Evolutionary conservation across 169 alveolate species (phyloP), one percentile per base, ranked within the genome.

Genomic region (Eimeria brunetti): DNA sequence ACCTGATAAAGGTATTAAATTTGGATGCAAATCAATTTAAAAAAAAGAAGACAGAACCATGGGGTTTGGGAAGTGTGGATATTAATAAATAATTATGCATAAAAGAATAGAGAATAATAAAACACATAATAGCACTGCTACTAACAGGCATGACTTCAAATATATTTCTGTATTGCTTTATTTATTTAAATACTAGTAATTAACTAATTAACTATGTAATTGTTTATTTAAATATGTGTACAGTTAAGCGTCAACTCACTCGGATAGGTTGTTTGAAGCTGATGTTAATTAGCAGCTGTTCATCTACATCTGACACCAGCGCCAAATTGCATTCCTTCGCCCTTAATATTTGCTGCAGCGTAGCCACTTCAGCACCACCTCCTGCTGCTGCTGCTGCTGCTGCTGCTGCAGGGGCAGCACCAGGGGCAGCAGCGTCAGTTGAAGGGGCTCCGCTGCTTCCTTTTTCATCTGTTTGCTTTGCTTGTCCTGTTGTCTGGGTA

Each of bases 191-290:
- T n/a, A n/a, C n/a, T n/a, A n/a, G n/a, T n/a, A n/a, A n/a, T n/a
- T n/a, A n/a, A n/a, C n/a, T n/a, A n/a, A n/a, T n/a, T n/a, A n/a
- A n/a, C n/a, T n/a, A n/a, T n/a, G n/a, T n/a, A n/a, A n/a, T n/a
- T n/a, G n/a, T n/a, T n/a, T n/a, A n/a, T n/a, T n/a, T n/a, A n/a
- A n/a, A n/a, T n/a, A n/a, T n/a, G n/a, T n/a, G n/a, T n/a, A n/a
- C n/a, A n/a, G 30, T 2, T 16, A 16, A 64, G 75, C 0, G 75
- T 16, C 0, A 36, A 24, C 78, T 84, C 22, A 84, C 91, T 69
- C 91, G 27, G 20, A 84, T n/a, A n/a, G 91, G 91, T 30, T 84
- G 91, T 16, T 84, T 84, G 91, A 84, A 84, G 76, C 91, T 53
- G 75, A 84, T 56, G 22, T 84, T 84, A 30, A 84, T 1, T 1